Percentiles rank a stretch among this genome's conserved stretches.
Conservation (phyloP, 805 yeast species). For the Candida ortonii region DNA sequence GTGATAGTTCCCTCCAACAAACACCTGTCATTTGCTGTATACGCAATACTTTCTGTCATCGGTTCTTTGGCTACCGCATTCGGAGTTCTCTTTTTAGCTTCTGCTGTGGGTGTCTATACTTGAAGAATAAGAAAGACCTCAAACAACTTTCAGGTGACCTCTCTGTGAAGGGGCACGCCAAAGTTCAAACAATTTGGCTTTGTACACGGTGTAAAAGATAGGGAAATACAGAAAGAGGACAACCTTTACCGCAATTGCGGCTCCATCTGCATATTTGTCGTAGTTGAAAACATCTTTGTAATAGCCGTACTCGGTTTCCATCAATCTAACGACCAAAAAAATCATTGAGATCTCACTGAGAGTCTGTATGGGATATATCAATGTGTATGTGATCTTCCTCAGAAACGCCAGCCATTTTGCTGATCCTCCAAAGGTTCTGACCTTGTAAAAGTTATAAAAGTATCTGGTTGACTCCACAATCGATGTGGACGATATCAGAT, state of each 20-base stretch:
- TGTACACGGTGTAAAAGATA: conserved; percentile 23
- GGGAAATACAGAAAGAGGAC: conserved; percentile 22
- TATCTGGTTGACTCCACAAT: conserved; percentile 25
- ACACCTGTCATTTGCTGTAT: conserved; percentile 6
- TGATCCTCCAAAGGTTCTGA: conserved; percentile 23
- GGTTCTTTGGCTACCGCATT: conserved; percentile 27
- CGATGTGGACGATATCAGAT: conserved; percentile 22
- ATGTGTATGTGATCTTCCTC: conserved; percentile 15
- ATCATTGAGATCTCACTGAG: conserved; percentile 22
- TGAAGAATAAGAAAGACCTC: conserved; percentile 9
- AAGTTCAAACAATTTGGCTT: conserved; percentile 15
- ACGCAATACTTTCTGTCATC: conserved; percentile 18
- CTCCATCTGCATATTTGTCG: conserved; percentile 13
- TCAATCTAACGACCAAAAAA: conserved; percentile 21
- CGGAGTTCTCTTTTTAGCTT: conserved; percentile 30
- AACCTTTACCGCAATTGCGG: conserved; percentile 10
- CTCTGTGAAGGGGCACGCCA: conserved; percentile 9
- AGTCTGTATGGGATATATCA: conserved; percentile 23
- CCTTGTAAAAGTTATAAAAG: conserved; percentile 27
- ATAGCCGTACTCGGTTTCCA: conserved; percentile 18
- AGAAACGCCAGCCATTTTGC: conserved; percentile 17
- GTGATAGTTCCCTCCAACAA: conserved; percentile 4
- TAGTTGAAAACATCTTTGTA: conserved; percentile 17
- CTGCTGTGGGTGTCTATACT: conserved; percentile 32
- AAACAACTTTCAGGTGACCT: conserved; percentile 2